Evolutionary conservation across 1,284 basidiomycete genomes (phyloP), one percentile per base, ranked within the genome.

Genomic region (Sphaerobolus stellatus): DNA sequence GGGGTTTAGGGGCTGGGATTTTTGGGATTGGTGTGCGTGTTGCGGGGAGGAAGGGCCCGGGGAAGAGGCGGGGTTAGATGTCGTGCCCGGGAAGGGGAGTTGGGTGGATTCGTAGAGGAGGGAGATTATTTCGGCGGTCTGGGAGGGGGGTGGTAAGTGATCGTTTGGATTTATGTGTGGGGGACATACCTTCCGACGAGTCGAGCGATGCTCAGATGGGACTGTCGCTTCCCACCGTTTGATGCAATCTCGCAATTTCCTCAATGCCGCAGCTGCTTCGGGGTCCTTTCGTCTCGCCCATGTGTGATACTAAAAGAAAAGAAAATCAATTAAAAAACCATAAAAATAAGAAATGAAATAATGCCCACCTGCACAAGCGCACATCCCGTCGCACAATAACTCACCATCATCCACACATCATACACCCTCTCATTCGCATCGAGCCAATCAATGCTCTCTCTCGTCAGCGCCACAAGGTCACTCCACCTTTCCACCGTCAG

Each of bases 51-150:
- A n/a, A n/a, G n/a, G n/a, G 33, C 62, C 61, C 3, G 59, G 56
- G 47, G 54, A 54, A 11, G 18, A 9, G 22, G 28, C 13, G n/a
- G n/a, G n/a, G n/a, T n/a, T n/a, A n/a, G n/a, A n/a, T n/a, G n/a
- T n/a, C n/a, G n/a, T n/a, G n/a, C n/a, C n/a, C n/a, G n/a, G n/a
- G n/a, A n/a, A n/a, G 28, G 85, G 83, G 34, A 89, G 83, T 71
- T 91, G 86, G 25, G 92, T 92, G 29, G 93, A 88, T 74, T 97
- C 93, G 70, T 93, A 96, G 24, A 98, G 78, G 20, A 98, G 77
- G 24, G 88, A 82, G 64, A 97, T 95, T 57, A 96, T 93, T 71
- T 94, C 94, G 24, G 90, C 87, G 1, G 94, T 96, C 86, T n/a
- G n/a, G n/a, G n/a, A n/a, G n/a, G n/a, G n/a, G n/a, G n/a, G n/a